Base-by-base conservation (phyloP, 1,284 basidiomycete species). In the Cutaneotrichosporon curvatum region DNA sequence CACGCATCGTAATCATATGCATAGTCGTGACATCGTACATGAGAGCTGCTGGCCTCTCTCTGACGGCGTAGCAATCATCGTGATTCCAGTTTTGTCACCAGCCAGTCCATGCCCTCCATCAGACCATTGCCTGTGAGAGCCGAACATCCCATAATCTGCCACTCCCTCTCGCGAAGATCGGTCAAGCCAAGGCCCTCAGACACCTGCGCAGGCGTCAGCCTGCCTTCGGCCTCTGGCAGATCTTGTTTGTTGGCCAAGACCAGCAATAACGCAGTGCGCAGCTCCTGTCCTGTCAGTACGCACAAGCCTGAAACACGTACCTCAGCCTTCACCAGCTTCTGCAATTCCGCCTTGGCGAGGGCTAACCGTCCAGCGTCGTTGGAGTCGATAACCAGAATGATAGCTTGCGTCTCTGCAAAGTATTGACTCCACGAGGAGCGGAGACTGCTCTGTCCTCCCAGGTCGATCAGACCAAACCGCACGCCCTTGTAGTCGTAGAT, bases 231-330 rank as follows among this genome's bases (percentile, higher is more conserved):
- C 12, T 56, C 58, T 7, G 68, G 67, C n/a, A 77, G 66, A 50
- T 77, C 75, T 53, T 77, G 75, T 58, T 76, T 76, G 60, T 76
- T 76, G 4, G 75, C 75, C 38, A 75, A 69, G 5, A 76, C 71
- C 21, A 76, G 60, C 25, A 76, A 63, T 12, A 74, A 68, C 1
- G 74, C 65, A 8, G 63, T 65, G 31, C 61, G 47, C 6, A 73
- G 60, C 48, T 70, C 65, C 68, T 72, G 45, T 4, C 8, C 14
- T 34, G 14, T 15, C 14, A 14, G 11, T 34, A 34, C n/a, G 14
- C 11, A 15, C 8, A n/a, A 15, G 14, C 16, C 8, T 21, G 42
- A 19, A 43, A 43, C 39, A 41, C 49, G 12, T 11, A 70, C 68
- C 53, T 71, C 68, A 33, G 67, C 65, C 35, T 51, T 52, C 23